These are phyloP conservation scores for Intubia oerlemansii DNA, from an alignment of 2,329 filamentous ascomycete species.

Conservation along the genomic window DNA sequence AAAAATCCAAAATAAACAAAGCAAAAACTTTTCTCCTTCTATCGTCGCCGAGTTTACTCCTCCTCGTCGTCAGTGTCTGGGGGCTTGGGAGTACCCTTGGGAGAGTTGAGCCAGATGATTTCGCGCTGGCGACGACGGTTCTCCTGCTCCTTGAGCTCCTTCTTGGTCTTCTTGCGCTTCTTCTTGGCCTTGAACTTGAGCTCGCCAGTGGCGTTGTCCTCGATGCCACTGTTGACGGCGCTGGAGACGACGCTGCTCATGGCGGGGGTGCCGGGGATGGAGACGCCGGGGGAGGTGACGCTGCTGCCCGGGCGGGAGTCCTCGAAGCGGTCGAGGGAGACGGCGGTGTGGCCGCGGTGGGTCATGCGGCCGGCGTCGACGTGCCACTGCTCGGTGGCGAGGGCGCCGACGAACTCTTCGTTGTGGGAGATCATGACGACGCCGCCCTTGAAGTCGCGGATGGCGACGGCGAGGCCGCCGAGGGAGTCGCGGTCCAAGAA, in stretches of 20 bases:
- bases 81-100: slow-evolving; percentile 64
- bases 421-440: slow-evolving; percentile 99
- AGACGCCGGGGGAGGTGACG: slow-evolving; percentile 17
- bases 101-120: slow-evolving; percentile 64
- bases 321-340: slow-evolving; percentile 69
- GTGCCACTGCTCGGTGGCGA: slow-evolving; percentile 93
- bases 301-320: slow-evolving; percentile 42
- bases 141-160: slow-evolving; percentile 86
- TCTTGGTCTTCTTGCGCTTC: slow-evolving; percentile 99
- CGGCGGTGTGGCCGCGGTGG: slow-evolving; percentile 55
- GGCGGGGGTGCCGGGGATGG: slow-evolving; percentile 30
- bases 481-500: slow-evolving; percentile 97
- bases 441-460: slow-evolving; percentile 93
- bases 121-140: slow-evolving; percentile 71
- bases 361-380: slow-evolving; percentile 74
- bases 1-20: background rate
- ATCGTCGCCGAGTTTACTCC: slow-evolving; percentile 1
- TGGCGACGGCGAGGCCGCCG: slow-evolving; percentile 89
- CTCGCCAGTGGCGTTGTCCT: slow-evolving; percentile 40
- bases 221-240: slow-evolving; percentile 60
- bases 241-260: slow-evolving; percentile 34
- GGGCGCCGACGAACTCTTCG: slow-evolving; percentile 91
- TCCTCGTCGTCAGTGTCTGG: slow-evolving; percentile 56
- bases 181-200: slow-evolving; percentile 77
- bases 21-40: background rate